Conservation (phyloP, 1,139 yeast genomes). For the Magnusiomyces magnusii region DNA sequence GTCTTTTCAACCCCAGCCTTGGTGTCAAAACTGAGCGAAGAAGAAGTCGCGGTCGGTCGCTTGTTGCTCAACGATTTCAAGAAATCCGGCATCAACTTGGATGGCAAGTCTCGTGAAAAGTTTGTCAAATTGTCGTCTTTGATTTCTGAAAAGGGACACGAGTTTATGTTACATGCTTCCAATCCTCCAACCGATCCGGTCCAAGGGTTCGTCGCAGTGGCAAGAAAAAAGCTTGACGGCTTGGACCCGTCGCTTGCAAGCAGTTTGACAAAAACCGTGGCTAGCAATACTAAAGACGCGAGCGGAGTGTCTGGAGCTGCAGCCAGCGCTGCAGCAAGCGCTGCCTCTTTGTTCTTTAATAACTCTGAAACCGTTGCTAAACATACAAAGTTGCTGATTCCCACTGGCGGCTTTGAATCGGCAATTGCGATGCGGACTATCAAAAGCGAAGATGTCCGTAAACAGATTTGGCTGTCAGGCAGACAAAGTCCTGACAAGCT, state of each 20-base stretch:
- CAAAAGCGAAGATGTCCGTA: slow-evolving; percentile 50
- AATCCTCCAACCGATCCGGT: slow-evolving; percentile 38
- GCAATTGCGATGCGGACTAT: slow-evolving; percentile 58
- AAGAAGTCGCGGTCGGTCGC: slow-evolving; percentile 77
- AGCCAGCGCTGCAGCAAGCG: background rate
- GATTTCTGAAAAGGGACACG: slow-evolving; percentile 76
- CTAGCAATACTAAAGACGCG: background rate
- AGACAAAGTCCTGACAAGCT: slow-evolving; percentile 44
- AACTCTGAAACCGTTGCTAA: slow-evolving; percentile 5
- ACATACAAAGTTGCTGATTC: slow-evolving; percentile 41
- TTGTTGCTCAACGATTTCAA: slow-evolving; percentile 79
- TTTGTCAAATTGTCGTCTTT: slow-evolving; percentile 77
- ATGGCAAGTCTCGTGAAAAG: slow-evolving; percentile 50
- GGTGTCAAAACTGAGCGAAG: slow-evolving; percentile 42
- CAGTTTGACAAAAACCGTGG: slow-evolving; percentile 18
- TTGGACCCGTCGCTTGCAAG: slow-evolving; percentile 33
- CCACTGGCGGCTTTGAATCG: slow-evolving; percentile 63
- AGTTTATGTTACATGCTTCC: slow-evolving; percentile 51
- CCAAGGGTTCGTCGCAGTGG: slow-evolving; percentile 29
- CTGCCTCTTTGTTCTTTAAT: slow-evolving; percentile 1
- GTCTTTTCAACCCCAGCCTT: slow-evolving; percentile 46
- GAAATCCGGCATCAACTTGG: slow-evolving; percentile 82
- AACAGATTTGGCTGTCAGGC: slow-evolving; percentile 64
- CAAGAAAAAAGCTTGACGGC: slow-evolving; percentile 33
- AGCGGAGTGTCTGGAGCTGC: background rate